phyloP scores from a whole-genome alignment of 441 rosid genomes.

The Corymbia citriodora region DNA sequence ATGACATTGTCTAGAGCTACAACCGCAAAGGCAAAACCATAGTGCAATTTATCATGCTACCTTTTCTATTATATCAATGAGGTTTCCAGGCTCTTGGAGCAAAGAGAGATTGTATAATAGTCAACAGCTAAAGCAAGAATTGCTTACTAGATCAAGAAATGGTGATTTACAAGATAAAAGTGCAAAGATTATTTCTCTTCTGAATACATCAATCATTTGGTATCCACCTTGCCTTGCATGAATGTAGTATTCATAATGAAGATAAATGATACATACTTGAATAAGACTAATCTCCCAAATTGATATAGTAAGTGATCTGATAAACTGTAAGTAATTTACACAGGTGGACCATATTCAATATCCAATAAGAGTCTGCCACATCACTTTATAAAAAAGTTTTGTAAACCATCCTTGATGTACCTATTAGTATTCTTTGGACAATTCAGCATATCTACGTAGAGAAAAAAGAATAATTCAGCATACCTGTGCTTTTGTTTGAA shows the following conservation, averaged over 20 bases:
- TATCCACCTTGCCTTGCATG: not conserved
- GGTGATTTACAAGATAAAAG: not conserved
- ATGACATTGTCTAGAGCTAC: not conserved
- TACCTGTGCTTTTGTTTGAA: slow-evolving; percentile 71
- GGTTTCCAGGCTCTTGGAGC: not conserved
- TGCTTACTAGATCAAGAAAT: not conserved
- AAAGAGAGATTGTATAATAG: not conserved
- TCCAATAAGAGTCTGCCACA: not conserved
- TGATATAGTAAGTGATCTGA: not conserved
- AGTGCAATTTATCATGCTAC: not conserved
- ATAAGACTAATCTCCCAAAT: not conserved
- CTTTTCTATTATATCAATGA: not conserved
- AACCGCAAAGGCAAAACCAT: not conserved
- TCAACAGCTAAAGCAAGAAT: not conserved
- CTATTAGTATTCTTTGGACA: not conserved
- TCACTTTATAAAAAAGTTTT: not conserved
- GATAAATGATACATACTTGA: not conserved
- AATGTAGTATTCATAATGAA: not conserved
- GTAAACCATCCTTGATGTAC: not conserved
- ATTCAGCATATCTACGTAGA: not conserved
- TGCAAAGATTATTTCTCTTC: not conserved
- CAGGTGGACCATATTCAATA: not conserved
- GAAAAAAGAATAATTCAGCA: not conserved
- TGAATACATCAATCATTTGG: not conserved
- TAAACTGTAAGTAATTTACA: not conserved